These are phyloP conservation scores for Exophiala alcalophila DNA, from an alignment of 2,329 filamentous ascomycete species.

Conservation along the genomic window DNA sequence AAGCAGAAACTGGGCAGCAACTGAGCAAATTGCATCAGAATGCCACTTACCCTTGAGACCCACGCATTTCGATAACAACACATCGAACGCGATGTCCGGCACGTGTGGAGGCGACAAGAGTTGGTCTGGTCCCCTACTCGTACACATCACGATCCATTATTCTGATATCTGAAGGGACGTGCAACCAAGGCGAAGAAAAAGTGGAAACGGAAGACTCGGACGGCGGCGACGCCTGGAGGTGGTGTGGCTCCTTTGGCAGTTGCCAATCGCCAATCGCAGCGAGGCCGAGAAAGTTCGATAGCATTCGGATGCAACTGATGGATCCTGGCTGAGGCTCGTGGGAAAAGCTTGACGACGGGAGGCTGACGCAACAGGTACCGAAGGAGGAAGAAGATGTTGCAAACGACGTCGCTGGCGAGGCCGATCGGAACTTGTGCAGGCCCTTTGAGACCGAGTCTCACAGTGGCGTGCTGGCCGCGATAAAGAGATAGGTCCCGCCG, in stretches of 20 bases:
- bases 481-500: slow-evolving; percentile 6
- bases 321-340: slow-evolving; percentile 2
- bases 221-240: too few species aligned
- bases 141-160: not conserved
- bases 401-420: slow-evolving; percentile 2
- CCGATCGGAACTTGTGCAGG: too few species aligned
- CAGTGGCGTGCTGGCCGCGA: slow-evolving; percentile 2
- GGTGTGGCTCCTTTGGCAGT: slow-evolving; percentile 3
- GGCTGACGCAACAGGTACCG: slow-evolving; percentile 9
- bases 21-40: slow-evolving; percentile 1
- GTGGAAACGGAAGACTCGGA: slow-evolving; percentile 4
- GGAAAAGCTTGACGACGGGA: slow-evolving; percentile 12
- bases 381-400: not conserved
- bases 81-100: slow-evolving; percentile 1
- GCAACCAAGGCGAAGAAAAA: not conserved
- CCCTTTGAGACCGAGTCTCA: too few species aligned
- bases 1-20: not conserved
- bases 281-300: slow-evolving; percentile 3
- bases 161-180: not conserved
- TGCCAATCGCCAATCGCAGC: not conserved
- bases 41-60: slow-evolving; percentile 1
- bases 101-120: slow-evolving; percentile 10
- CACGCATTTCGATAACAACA: slow-evolving; percentile 11
- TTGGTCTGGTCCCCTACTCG: slow-evolving; percentile 4
- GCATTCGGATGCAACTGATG: slow-evolving; percentile 11